Conservation (phyloP, 2,329 filamentous ascomycete species). For the Hymenoscyphus scutula region DNA sequence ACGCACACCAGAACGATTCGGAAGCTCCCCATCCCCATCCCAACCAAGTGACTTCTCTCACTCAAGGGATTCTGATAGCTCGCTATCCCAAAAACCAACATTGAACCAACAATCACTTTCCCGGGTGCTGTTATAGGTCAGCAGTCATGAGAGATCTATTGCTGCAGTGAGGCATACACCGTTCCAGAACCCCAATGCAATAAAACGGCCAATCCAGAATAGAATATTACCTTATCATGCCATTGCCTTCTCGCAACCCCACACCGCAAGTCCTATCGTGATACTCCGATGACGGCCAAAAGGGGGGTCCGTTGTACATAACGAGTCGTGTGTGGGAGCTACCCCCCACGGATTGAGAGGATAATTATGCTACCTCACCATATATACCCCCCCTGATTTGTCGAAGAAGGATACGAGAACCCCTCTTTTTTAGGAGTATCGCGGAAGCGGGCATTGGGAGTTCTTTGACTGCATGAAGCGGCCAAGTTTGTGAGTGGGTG, state of each 20-base stretch:
- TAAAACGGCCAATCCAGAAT: background rate
- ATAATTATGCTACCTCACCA: background rate
- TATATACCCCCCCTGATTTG: background rate
- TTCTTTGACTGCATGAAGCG: background rate
- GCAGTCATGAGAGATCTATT: background rate
- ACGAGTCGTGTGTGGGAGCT: background rate
- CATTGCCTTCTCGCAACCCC: background rate
- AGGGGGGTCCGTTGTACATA: background rate
- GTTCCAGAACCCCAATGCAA: background rate
- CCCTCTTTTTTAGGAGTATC: background rate
- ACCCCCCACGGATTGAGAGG: background rate
- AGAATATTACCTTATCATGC: background rate
- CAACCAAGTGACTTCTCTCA: background rate
- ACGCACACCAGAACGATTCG: background rate
- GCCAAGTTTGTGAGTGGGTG: background rate
- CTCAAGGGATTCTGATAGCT: background rate
- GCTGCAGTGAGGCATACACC: background rate
- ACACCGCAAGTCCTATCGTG: constrained; percentile 4
- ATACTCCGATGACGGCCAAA: background rate
- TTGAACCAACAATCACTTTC: background rate
- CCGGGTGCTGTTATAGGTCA: constrained; percentile 4
- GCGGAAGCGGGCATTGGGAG: background rate
- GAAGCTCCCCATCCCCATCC: background rate
- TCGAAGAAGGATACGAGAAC: background rate
- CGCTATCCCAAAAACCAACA: background rate